A percentile compares a stretch with the other conserved stretches of the same genome.
phyloP scores from a whole-genome alignment of 768 basidiomycete species.

The Coprinopsis marcescibilis region DNA sequence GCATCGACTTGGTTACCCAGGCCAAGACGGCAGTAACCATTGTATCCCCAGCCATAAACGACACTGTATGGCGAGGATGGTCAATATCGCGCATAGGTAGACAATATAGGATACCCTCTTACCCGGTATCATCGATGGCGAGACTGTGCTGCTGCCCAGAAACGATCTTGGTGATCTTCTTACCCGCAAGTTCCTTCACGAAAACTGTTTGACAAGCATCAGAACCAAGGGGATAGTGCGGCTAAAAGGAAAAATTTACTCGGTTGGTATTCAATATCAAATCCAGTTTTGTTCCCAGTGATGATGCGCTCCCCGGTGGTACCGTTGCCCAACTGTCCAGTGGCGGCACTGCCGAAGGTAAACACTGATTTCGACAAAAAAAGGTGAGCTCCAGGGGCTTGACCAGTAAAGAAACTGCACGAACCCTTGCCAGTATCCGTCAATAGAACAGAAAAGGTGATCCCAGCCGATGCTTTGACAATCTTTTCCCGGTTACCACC shows the following conservation, averaged over 20 bases:
- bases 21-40: constrained; percentile 88
- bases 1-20: constrained; percentile 80
- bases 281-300: constrained; percentile 78
- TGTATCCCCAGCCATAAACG: constrained; percentile 85
- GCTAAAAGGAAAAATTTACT: constrained; percentile 33
- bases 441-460: constrained; percentile 79
- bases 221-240: constrained; percentile 1
- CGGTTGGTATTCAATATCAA: constrained; percentile 69
- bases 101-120: constrained; percentile 16
- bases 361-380: constrained; percentile 50
- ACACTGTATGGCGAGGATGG: constrained; percentile 33
- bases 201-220: constrained; percentile 40
- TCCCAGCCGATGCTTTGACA: constrained; percentile 72
- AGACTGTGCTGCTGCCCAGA: constrained; percentile 86
- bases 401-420: no score
- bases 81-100: constrained; percentile 2
- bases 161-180: constrained; percentile 74
- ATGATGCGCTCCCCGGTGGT: constrained; percentile 88
- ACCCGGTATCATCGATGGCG: constrained; percentile 77
- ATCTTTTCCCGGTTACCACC: constrained; percentile 60
- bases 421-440: constrained; percentile 77
- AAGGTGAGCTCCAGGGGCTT: not conserved
- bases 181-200: constrained; percentile 70
- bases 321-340: constrained; percentile 91
- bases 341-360: constrained; percentile 86